Base-by-base conservation (phyloP, 2,329 filamentous ascomycete species). In the Ascocoryne sarcoides region DNA sequence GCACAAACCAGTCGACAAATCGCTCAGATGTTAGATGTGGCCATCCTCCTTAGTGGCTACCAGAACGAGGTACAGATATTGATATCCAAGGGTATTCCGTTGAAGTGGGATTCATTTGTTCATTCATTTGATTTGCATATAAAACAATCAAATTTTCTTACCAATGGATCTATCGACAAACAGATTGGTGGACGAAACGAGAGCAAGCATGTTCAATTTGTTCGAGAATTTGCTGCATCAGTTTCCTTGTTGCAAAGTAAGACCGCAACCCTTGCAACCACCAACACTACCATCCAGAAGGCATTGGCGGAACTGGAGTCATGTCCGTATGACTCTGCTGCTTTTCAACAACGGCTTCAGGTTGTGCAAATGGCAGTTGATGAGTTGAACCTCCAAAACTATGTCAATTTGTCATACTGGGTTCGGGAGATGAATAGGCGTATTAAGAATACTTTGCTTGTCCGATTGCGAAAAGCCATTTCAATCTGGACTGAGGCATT, bases 101-200 rank as follows among this genome's bases (percentile, higher is more conserved):
- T 98, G 19, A 81, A 88, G 55, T 99, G 92, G 92, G 92, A 98
- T 58, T 95, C 92, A 0, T 96, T 99, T 54, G 86, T 98, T 39
- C 90, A 95, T 60, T 89, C 88, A 2, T 95, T 95, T 61, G 92
- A 98, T 60, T 72, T 95, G 21, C 89, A 89, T 52, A 77, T 89
- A 48, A 83, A 79, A 49, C 76, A 75, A 54, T 68, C 62, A 48
- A 66, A 72, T 3, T 71, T 76, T 39, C 63, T 76, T 30, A 65
- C 76, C 15, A 77, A 76, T 52, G 74, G 73, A 41, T 62, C 69
- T 57, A 65, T 82, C 57, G 73, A 84, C 55, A 63, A 73, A 47
- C 53, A 74, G 45, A 65, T 76, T 53, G 56, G 71, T 42, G 74
- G 75, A 50, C 71, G 73, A 36, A 73, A 76, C 14, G 89, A 95